A percentile compares a stretch with the other conserved stretches of the same genome.
Conservation (phyloP, 2,329 filamentous ascomycete genomes). For the Ceratocystis papillata region DNA sequence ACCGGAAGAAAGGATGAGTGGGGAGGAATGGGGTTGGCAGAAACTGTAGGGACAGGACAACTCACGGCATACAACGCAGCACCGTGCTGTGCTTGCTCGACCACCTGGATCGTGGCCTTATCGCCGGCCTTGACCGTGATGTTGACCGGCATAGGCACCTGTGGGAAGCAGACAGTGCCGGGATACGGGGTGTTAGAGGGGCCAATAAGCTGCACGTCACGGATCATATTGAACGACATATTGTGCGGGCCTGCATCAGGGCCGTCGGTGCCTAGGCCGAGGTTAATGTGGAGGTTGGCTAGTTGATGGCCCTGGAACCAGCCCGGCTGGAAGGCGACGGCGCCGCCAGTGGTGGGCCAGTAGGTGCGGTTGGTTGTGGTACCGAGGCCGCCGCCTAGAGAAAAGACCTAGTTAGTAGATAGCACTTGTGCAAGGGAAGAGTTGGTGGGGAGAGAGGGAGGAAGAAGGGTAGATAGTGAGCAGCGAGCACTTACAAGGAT, state of each 20-base stretch:
- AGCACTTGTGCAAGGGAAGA: constrained; percentile 22
- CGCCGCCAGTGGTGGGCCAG: constrained; percentile 81
- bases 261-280: constrained; percentile 65
- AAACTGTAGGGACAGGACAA: constrained; percentile 22
- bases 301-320: constrained; percentile 86
- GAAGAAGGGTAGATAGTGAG: background rate
- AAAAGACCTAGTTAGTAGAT: constrained; percentile 4
- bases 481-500: constrained; percentile 63
- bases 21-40: background rate
- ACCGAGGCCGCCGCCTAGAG: constrained; percentile 68
- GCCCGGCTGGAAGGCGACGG: constrained; percentile 81
- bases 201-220: constrained; percentile 71
- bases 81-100: constrained; percentile 74
- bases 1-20: background rate
- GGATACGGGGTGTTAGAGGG: constrained; percentile 76
- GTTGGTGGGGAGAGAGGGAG: background rate
- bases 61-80: constrained; percentile 71
- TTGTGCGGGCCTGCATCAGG: constrained; percentile 60
- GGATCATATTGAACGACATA: constrained; percentile 74
- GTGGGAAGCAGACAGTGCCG: constrained; percentile 78
- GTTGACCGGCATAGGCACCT: constrained; percentile 70
- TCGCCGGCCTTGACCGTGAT: constrained; percentile 66
- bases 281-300: constrained; percentile 80
- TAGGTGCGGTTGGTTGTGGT: constrained; percentile 73
- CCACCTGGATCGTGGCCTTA: constrained; percentile 78